phyloP scores from a whole-genome alignment of 768 basidiomycete genomes.

The Dacryopinax spathularia region DNA sequence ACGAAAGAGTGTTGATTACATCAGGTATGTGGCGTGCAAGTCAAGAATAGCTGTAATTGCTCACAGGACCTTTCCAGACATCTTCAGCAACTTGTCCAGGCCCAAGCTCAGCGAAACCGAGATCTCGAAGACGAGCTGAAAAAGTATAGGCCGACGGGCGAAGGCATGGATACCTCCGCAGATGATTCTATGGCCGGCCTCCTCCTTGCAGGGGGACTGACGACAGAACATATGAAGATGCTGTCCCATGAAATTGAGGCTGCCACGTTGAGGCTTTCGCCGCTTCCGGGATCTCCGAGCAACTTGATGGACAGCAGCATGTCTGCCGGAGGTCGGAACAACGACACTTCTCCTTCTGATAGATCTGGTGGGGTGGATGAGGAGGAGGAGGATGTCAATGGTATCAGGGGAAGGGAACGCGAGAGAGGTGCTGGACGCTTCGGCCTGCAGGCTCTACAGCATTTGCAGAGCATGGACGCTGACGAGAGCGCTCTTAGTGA shows the following conservation, averaged over 20 bases:
- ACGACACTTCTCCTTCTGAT: not conserved
- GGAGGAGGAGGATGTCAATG: not conserved
- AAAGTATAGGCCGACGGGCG: constrained; percentile 7
- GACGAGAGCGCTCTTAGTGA: constrained; percentile 1
- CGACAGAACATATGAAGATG: not conserved
- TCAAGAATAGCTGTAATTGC: not conserved
- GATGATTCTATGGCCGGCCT: not conserved
- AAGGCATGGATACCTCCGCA: constrained; percentile 3
- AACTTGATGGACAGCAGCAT: not conserved
- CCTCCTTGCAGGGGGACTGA: not conserved
- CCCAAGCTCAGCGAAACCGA: constrained; percentile 61
- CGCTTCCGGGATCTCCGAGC: not conserved
- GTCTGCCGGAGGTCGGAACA: not conserved
- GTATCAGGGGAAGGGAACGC: not conserved
- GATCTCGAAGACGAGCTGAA: constrained; percentile 60
- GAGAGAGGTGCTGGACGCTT: not conserved
- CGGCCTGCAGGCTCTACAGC: not conserved
- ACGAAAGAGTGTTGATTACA: constrained; percentile 66
- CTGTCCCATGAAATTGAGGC: not conserved
- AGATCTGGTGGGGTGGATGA: not conserved
- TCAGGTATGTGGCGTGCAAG: constrained; percentile 19
- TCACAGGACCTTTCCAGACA: constrained; percentile 30
- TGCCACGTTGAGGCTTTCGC: not conserved
- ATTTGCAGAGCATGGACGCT: not conserved
- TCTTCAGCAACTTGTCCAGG: constrained; percentile 71